Percentiles rank a stretch among this genome's conserved stretches.
These are phyloP conservation scores for Ganoderma meredithae DNA, from an alignment of 1,284 basidiomycete genomes.

Conservation along the genomic window DNA sequence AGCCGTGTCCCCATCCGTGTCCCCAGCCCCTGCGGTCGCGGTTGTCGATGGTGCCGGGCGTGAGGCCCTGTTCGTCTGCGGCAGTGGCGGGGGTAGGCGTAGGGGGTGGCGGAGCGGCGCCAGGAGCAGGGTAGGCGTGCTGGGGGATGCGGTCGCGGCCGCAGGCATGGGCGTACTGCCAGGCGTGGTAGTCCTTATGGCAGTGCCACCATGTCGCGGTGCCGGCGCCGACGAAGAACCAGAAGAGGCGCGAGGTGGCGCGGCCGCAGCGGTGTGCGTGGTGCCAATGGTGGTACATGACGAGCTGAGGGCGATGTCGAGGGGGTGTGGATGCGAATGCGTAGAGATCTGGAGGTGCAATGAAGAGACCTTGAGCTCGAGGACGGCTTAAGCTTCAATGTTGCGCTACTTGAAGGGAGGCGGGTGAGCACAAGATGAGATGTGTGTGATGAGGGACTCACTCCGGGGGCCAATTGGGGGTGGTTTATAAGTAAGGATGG, in stretches of 20 bases:
- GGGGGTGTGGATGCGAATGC: too few species aligned
- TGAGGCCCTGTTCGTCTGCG: constrained; percentile 2
- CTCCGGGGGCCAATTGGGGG: not conserved
- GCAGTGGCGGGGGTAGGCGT: constrained; percentile 1
- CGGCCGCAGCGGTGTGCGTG: constrained; percentile 46
- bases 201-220: constrained; percentile 56
- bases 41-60: constrained; percentile 36
- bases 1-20: constrained; percentile 7
- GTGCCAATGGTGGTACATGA: constrained; percentile 45
- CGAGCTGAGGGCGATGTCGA: not conserved
- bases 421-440: not conserved
- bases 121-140: constrained; percentile 38
- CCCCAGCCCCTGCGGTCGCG: constrained; percentile 31
- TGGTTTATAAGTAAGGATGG: not conserved
- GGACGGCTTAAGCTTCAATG: not conserved
- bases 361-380: not conserved
- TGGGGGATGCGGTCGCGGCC: constrained; percentile 43
- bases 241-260: constrained; percentile 62
- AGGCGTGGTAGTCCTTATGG: constrained; percentile 33
- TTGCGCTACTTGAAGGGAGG: not conserved
- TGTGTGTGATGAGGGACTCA: constrained; percentile 7
- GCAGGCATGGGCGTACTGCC: constrained; percentile 29
- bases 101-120: constrained; percentile 18
- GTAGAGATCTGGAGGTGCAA: not conserved
- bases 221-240: constrained; percentile 70